phyloP scores from a whole-genome alignment of 2,329 filamentous ascomycete genomes.

The Apiospora arundinis region DNA sequence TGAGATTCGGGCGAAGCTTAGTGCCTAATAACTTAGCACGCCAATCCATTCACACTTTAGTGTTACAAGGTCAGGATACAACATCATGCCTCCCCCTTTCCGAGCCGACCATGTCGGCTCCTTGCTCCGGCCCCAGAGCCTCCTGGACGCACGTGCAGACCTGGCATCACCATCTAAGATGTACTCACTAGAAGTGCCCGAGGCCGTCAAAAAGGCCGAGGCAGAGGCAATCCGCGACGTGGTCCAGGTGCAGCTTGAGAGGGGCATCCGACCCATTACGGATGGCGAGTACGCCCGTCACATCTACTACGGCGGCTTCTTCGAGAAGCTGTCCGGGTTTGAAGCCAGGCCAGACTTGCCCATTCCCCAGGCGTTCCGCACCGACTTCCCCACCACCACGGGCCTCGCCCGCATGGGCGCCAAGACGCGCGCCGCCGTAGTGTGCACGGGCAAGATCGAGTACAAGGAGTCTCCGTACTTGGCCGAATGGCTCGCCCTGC shows the following conservation, averaged over 20 bases:
- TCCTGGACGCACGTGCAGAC: conserved; percentile 64
- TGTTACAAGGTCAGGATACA: neutral
- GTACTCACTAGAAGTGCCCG: conserved; percentile 37
- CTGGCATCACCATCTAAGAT: conserved; percentile 49
- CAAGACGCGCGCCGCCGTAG: conserved; percentile 43
- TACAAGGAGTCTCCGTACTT: conserved; percentile 49
- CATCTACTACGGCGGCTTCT: conserved; percentile 57
- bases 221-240: conserved; percentile 68
- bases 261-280: conserved; percentile 68
- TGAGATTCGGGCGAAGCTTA: no score
- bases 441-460: conserved; percentile 45
- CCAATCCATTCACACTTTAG: neutral
- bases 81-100: conserved; percentile 57
- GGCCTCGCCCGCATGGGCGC: conserved; percentile 43
- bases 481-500: conserved; percentile 46
- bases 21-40: no score
- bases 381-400: conserved; percentile 48
- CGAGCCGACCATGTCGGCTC: conserved; percentile 77
- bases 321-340: conserved; percentile 58
- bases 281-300: conserved; percentile 71
- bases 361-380: conserved; percentile 67
- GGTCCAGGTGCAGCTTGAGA: conserved; percentile 67
- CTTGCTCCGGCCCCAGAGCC: conserved; percentile 67
- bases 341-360: conserved; percentile 59
- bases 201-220: conserved; percentile 57